Conservation (phyloP, 306 rosid species). For the Rosa chinensis region DNA sequence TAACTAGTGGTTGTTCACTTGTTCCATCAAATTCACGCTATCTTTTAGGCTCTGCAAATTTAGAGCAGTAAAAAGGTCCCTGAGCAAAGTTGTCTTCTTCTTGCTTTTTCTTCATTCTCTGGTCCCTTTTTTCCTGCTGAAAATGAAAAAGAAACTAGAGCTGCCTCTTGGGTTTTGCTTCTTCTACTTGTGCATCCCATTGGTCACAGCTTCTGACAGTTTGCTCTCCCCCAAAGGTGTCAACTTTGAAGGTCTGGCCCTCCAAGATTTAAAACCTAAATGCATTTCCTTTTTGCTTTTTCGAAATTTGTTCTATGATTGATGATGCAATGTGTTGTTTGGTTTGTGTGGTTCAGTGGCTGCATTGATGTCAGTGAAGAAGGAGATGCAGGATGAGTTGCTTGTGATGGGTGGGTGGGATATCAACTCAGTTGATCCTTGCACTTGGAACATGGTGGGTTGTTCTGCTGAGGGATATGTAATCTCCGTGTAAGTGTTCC, state of each 20-base stretch:
- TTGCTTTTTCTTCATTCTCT: slow-evolving; percentile 18
- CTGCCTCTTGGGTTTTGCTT: slow-evolving; percentile 36
- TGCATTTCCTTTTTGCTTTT: slow-evolving; percentile 3
- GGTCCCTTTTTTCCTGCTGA: slow-evolving; percentile 16
- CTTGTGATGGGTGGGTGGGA: slow-evolving; percentile 83
- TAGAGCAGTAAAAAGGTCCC: slow-evolving; percentile 30
- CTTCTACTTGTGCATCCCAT: slow-evolving; percentile 32
- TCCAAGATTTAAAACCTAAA: slow-evolving; percentile 9
- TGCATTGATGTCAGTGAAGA: slow-evolving; percentile 94
- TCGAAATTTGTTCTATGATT: background rate
- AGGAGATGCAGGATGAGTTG: slow-evolving; percentile 59
- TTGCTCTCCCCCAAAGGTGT: slow-evolving; percentile 97
- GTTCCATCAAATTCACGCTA: slow-evolving; percentile 10
- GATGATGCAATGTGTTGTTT: background rate
- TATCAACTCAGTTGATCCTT: slow-evolving; percentile 93
- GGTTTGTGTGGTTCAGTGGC: slow-evolving; percentile 53
- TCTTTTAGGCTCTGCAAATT: background rate
- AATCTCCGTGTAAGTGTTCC: slow-evolving; percentile 65
- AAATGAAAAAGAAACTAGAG: slow-evolving; percentile 37
- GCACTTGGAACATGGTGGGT: slow-evolving; percentile 91
- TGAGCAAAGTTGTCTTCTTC: slow-evolving; percentile 26
- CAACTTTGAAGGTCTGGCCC: slow-evolving; percentile 76
- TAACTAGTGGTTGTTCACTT: background rate
- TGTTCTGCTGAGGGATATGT: slow-evolving; percentile 83
- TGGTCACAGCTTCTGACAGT: slow-evolving; percentile 48